Base-by-base conservation (phyloP, 1,284 basidiomycete species). In the Ceratobasidium sp. region DNA sequence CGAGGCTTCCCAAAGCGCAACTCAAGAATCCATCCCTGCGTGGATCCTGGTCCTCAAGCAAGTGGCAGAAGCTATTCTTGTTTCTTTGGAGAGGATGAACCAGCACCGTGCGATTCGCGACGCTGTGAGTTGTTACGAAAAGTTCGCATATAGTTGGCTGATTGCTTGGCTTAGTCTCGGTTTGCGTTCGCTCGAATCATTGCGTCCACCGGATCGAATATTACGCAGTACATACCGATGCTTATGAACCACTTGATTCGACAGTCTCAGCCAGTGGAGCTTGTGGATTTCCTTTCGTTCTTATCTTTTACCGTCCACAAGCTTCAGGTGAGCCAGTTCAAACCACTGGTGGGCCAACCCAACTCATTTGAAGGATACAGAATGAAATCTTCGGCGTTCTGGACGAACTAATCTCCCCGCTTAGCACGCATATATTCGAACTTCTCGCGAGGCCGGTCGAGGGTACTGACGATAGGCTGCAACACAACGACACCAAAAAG, bases 211-310 rank as follows among this genome's bases (percentile, higher is more conserved):
- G 93, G 95, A 21, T 87, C 90, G 4, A 88, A 87, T 57, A 87
- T 94, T 69, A 90, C 89, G 0, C 84, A 86, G 72, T 87, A 88
- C 74, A 92, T 97, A 58, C 92, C 94, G 5, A 81, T 87, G 23
- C 80, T 99, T 59, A 98, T 98, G 85, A 83, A 87, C 50, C 90
- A 91, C 75, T 85, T 99, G 29, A 84, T 99, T 56, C 85, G 88
- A 5, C 91, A 98, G 74, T 95, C 97, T 73, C 95, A 96, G 72
- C 89, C 93, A 0, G 86, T 88, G 7, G 97, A 99, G 78, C 81
- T 99, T 70, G 88, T 91, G 49, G 97, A 99, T 76, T 97, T 99
- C 75, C 88, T 99, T 82, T 90, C 89, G 76, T 99, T 99, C 81
- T 89, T 99, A 68, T 88, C 88, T 7, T 81, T 98, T 21, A 81